phyloP scores from a whole-genome alignment of 2,329 filamentous ascomycete genomes.

The Penicillium sp. region DNA sequence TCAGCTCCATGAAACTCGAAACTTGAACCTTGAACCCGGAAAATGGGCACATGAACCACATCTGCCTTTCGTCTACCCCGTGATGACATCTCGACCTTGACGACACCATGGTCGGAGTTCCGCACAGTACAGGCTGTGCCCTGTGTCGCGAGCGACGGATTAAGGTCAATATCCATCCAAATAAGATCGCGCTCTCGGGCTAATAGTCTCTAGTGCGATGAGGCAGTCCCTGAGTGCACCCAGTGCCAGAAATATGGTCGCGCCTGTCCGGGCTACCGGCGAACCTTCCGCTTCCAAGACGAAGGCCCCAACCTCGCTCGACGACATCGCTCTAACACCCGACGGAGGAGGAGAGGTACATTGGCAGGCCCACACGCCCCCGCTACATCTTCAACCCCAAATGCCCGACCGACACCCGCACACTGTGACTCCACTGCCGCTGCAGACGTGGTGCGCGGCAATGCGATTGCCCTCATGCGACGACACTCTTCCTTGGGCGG shows the following conservation, averaged over 20 bases:
- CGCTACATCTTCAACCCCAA: constrained; percentile 1
- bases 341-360: constrained; percentile 4
- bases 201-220: constrained; percentile 35
- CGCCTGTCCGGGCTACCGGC: constrained; percentile 30
- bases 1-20: neutral
- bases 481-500: constrained; percentile 13
- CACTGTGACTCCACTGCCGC: constrained; percentile 6
- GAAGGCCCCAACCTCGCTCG: constrained; percentile 30
- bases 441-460: constrained; percentile 16
- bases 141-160: constrained; percentile 35
- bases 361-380: constrained; percentile 3
- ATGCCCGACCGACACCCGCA: neutral
- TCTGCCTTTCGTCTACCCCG: neutral
- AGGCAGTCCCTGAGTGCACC: constrained; percentile 34
- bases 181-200: neutral
- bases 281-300: constrained; percentile 33
- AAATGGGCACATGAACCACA: constrained; percentile 1
- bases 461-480: constrained; percentile 22
- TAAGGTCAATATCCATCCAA: constrained; percentile 22
- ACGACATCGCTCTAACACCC: constrained; percentile 18
- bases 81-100: neutral
- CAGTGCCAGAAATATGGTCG: constrained; percentile 33
- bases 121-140: constrained; percentile 36
- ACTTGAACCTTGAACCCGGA: neutral
- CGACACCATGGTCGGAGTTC: constrained; percentile 34